Evolutionary conservation across 2,329 filamentous ascomycete genomes (phyloP), one percentile per base, ranked within the genome.

Genomic region (Arthroderma uncinatum): DNA sequence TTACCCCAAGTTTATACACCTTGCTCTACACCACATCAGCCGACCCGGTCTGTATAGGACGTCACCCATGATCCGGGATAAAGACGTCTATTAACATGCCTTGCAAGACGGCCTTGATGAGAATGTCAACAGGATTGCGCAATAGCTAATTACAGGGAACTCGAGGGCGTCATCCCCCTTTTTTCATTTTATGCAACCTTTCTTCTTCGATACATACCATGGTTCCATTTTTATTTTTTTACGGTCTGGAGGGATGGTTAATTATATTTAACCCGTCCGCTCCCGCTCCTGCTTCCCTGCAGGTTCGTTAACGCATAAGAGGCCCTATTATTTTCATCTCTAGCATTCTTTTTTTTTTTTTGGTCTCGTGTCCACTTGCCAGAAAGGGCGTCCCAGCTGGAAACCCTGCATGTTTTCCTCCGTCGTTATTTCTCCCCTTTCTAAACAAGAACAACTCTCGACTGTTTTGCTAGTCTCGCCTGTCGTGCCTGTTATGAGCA

Each of bases 341-440:
- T 30, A 30, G 14, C 23, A 12, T 21, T 16, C 10, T 9, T 19
- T 30, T 16, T 25, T 30, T 30, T 48, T 30, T 30, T 10, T 21
- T 48, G 44, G 44, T 48, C 44, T 48, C 44, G 44, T 48, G 44
- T 48, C 44, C 44, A 48, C 23, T 30, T 48, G 23, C 44, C 44
- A 48, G 44, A 48, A 48, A 6, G 44, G 21, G 44, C 12, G 16
- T 42, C 21, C 40, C 44, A 48, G 12, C 23, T n/a, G n/a, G 10
- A n/a, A 48, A 30, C 21, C 9, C 44, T 48, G 12, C 44, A 28
- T 30, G 6, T 16, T 28, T 30, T 48, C 21, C 40, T 47, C 40
- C 19, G 16, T 2, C 44, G 5, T 12, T 12, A 12, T 21, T 30
- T 48, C 44, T 48, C 23, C 44, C 28, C 28, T n/a, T 48, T n/a